phyloP scores from a whole-genome alignment of 1,284 basidiomycete species.

The Neonothopanus nambi region DNA sequence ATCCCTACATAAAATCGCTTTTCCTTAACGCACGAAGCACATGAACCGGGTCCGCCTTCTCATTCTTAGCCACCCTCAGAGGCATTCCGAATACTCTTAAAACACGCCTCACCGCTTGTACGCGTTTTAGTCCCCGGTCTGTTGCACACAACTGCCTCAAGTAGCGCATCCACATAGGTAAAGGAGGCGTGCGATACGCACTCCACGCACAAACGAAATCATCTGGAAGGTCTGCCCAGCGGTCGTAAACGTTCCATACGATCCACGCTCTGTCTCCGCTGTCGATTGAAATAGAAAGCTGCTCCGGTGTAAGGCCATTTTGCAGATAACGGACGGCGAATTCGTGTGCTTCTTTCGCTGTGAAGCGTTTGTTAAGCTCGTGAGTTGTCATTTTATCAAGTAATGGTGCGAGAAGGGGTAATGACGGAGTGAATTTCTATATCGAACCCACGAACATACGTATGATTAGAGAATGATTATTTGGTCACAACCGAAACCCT shows the following conservation, averaged over 20 bases:
- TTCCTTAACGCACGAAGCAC: no score
- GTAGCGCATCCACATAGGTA: slow-evolving; percentile 9
- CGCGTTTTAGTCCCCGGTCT: neutral
- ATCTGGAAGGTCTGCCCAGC: slow-evolving; percentile 3
- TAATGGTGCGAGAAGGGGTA: slow-evolving; percentile 9
- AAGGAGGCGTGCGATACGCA: slow-evolving; percentile 5
- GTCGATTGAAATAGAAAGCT: neutral
- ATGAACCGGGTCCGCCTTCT: no score
- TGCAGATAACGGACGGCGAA: slow-evolving; percentile 7
- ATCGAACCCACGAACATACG: neutral
- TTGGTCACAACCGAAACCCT: neutral
- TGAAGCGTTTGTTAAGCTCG: slow-evolving; percentile 10
- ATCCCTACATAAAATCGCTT: no score
- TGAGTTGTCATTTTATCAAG: slow-evolving; percentile 11
- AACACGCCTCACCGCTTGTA: slow-evolving; percentile 1
- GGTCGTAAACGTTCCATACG: slow-evolving; percentile 5
- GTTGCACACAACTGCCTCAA: slow-evolving; percentile 6
- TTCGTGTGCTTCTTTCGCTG: slow-evolving; percentile 3
- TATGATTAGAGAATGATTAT: neutral
- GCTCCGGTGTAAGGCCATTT: neutral
- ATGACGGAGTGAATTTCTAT: slow-evolving; percentile 1
- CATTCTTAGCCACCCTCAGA: no score
- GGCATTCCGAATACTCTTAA: slow-evolving; percentile 1
- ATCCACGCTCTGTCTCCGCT: neutral
- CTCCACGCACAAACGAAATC: neutral